phyloP scores from a whole-genome alignment of 257 asterid species.

The Solanum sitiens region DNA sequence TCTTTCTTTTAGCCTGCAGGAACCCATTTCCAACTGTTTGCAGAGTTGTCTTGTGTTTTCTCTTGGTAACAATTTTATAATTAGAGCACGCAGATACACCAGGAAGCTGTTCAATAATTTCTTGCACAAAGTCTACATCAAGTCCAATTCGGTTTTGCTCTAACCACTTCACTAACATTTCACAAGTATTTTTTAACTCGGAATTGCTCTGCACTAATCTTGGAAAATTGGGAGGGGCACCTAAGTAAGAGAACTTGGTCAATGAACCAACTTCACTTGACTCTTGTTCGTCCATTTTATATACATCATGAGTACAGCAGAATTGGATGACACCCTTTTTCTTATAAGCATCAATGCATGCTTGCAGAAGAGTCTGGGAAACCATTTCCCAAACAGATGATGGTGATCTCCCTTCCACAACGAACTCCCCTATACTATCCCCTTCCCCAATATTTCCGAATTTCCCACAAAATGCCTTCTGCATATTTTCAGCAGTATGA shows the following conservation, averaged over 20 bases:
- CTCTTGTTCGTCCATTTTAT: constrained; percentile 18
- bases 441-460: constrained; percentile 23
- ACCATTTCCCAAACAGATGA: constrained; percentile 75
- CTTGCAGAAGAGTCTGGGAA: constrained; percentile 29
- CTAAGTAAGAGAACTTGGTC: constrained; percentile 46
- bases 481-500: constrained; percentile 22
- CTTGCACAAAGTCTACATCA: constrained; percentile 76
- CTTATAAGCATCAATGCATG: constrained; percentile 41
- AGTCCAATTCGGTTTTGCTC: constrained; percentile 76
- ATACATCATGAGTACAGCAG: constrained; percentile 52
- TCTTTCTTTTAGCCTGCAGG: constrained; percentile 54
- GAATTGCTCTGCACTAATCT: constrained; percentile 32
- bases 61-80: constrained; percentile 40
- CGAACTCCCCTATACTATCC: constrained; percentile 58
- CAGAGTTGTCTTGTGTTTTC: constrained; percentile 32
- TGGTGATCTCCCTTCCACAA: constrained; percentile 58
- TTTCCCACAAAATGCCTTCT: constrained; percentile 19
- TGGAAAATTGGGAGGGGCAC: constrained; percentile 30
- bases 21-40: constrained; percentile 76
- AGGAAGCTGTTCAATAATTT: constrained; percentile 79
- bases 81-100: constrained; percentile 51
- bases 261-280: constrained; percentile 29
- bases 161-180: constrained; percentile 56
- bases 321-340: constrained; percentile 53
- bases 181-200: constrained; percentile 43